These are phyloP conservation scores for Ophiosphaerella herpotricha DNA, from an alignment of 2,329 filamentous ascomycete genomes.

Conservation along the genomic window DNA sequence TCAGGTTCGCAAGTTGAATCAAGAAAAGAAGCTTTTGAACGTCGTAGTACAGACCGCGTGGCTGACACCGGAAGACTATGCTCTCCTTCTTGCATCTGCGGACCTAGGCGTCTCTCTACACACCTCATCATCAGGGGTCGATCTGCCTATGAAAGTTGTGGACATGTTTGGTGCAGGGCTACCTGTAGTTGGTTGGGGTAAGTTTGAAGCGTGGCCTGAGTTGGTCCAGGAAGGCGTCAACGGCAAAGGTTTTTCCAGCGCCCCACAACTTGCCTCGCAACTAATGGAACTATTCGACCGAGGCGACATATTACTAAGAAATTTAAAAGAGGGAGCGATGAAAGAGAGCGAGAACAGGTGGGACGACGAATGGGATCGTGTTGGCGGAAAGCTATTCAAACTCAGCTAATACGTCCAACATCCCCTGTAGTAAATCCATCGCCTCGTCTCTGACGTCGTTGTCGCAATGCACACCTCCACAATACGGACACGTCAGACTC, in stretches of 20 bases:
- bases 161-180: constrained; percentile 98
- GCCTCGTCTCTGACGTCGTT: background rate
- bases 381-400: constrained; percentile 72
- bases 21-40: constrained; percentile 66
- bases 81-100: constrained; percentile 77
- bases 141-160: constrained; percentile 98
- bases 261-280: constrained; percentile 66
- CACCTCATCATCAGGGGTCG: constrained; percentile 90
- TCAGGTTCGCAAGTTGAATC: constrained; percentile 65
- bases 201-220: constrained; percentile 87
- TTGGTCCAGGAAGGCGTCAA: constrained; percentile 87
- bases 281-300: constrained; percentile 67
- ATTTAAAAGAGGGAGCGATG: constrained; percentile 70
- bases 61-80: constrained; percentile 84
- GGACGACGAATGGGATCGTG: constrained; percentile 90
- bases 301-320: constrained; percentile 59
- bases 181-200: constrained; percentile 83
- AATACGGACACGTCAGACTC: too few species aligned
- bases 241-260: constrained; percentile 79
- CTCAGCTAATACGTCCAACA: background rate
- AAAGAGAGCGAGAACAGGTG: constrained; percentile 77
- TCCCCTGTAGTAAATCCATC: background rate
- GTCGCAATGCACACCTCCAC: background rate
- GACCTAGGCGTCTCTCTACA: constrained; percentile 91
- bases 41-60: constrained; percentile 81